These are phyloP conservation scores for Colletotrichum eleusines DNA, from an alignment of 2,329 filamentous ascomycete genomes.

Conservation along the genomic window DNA sequence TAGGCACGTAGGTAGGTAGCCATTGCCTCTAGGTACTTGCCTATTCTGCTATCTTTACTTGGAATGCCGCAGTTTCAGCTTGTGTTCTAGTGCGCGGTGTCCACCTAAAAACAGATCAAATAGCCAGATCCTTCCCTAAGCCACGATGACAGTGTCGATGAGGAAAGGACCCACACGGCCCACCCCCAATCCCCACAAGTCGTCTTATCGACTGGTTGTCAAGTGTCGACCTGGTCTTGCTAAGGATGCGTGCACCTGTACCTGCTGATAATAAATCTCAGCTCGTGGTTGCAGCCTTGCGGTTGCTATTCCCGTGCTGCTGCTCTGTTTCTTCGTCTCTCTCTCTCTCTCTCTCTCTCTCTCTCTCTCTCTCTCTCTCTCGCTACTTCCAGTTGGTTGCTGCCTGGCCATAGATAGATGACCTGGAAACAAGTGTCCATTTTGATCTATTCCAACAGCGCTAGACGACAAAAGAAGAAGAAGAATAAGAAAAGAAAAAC, in stretches of 20 bases:
- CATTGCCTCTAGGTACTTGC: neutral
- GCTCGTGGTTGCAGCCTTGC: neutral
- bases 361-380: neutral
- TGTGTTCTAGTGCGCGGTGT: slow-evolving; percentile 23
- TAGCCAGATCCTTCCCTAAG: neutral
- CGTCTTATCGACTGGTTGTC: neutral
- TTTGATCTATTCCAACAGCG: neutral
- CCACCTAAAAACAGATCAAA: neutral
- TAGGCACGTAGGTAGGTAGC: no score
- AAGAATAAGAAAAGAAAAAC: neutral
- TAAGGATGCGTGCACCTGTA: neutral
- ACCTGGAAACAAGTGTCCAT: neutral
- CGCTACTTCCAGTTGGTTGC: neutral
- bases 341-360: neutral
- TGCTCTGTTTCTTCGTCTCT: neutral
- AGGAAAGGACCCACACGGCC: neutral
- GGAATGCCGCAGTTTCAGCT: slow-evolving; percentile 37
- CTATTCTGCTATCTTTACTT: neutral
- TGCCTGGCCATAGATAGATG: no score
- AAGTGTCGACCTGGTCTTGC: neutral
- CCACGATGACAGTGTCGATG: neutral
- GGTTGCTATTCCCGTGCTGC: neutral
- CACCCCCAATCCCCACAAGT: neutral
- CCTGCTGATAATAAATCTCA: slow-evolving; percentile 11
- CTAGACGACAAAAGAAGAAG: neutral